Evolutionary conservation across 495 filamentous ascomycete genomes (phyloP).

Genomic region (Penicillium arizonense): DNA sequence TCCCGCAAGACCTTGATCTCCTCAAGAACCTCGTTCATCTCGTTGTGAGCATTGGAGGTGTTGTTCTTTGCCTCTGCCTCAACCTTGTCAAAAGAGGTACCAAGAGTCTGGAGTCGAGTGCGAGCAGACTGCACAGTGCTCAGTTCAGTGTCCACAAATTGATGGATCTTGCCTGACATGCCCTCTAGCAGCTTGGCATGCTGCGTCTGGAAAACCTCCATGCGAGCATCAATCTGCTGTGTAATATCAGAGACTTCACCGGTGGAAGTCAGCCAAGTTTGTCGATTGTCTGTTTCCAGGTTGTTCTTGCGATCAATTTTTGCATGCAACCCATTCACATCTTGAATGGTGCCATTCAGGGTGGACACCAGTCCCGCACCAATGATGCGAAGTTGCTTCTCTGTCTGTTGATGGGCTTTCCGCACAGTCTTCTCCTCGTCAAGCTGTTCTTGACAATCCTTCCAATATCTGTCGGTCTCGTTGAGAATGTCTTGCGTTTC

Average conservation of each 20-base stretch:
- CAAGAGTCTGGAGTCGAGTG: constrained; percentile 64
- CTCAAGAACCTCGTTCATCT: constrained; percentile 88
- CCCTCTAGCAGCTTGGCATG: constrained; percentile 67
- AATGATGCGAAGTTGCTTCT: constrained; percentile 67
- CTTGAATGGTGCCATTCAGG: constrained; percentile 69
- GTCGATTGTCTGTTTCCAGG: constrained; percentile 74
- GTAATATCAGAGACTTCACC: constrained; percentile 72
- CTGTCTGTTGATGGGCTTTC: constrained; percentile 82
- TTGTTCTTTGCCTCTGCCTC: constrained; percentile 66
- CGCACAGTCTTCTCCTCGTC: constrained; percentile 77
- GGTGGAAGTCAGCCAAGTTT: constrained; percentile 75
- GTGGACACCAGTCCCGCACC: constrained; percentile 74
- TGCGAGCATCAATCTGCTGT: constrained; percentile 65
- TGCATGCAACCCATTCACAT: constrained; percentile 75
- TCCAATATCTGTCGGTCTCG: constrained; percentile 80
- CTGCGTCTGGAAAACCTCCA: constrained; percentile 64
- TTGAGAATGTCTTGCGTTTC: constrained; percentile 77
- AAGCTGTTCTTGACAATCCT: constrained; percentile 69
- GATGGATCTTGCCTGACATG: constrained; percentile 66
- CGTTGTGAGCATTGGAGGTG: constrained; percentile 68
- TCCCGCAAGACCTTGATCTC: constrained; percentile 87
- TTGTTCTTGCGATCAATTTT: constrained; percentile 82
- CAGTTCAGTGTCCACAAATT: constrained; percentile 71
- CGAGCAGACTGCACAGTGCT: constrained; percentile 64
- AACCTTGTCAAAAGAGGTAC: constrained; percentile 60